These are phyloP conservation scores for Casuarina glauca DNA, from an alignment of 306 rosid species.

Conservation along the genomic window DNA sequence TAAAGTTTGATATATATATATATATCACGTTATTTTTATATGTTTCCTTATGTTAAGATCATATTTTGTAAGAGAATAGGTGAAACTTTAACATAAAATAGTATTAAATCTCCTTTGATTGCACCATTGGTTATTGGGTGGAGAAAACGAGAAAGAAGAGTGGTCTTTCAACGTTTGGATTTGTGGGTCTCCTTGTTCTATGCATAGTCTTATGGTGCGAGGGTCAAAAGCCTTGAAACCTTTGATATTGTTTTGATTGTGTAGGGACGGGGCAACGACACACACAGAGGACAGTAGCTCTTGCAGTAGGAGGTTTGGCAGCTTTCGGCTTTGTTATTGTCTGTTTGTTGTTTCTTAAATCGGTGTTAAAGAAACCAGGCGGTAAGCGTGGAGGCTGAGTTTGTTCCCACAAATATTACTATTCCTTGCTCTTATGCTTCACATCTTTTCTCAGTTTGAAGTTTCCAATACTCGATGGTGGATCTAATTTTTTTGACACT, in stretches of 20 bases:
- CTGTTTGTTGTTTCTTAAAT: slow-evolving; percentile 58
- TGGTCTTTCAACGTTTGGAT: background rate
- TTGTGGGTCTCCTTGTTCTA: background rate
- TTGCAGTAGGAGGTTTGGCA: slow-evolving; percentile 90
- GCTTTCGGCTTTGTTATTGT: slow-evolving; percentile 71
- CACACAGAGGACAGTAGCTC: slow-evolving; percentile 69
- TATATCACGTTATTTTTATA: no score
- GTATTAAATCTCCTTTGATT: no score
- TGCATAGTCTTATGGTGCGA: background rate
- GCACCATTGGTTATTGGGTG: background rate
- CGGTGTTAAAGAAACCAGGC: slow-evolving; percentile 52
- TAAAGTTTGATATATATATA: no score
- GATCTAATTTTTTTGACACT: background rate
- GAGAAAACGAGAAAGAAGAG: background rate
- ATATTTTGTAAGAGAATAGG: no score
- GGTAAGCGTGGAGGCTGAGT: slow-evolving; percentile 47
- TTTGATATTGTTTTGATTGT: slow-evolving; percentile 16
- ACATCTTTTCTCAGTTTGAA: slow-evolving; percentile 20
- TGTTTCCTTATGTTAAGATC: no score
- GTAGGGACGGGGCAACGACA: slow-evolving; percentile 43
- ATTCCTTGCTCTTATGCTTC: slow-evolving; percentile 8
- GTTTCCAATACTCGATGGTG: slow-evolving; percentile 6
- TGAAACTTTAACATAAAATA: no score
- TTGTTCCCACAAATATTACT: slow-evolving; percentile 19
- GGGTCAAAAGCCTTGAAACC: slow-evolving; percentile 5